Evolutionary conservation across 2,329 filamentous ascomycete species (phyloP).

Genomic region (Fusarium palustre): DNA sequence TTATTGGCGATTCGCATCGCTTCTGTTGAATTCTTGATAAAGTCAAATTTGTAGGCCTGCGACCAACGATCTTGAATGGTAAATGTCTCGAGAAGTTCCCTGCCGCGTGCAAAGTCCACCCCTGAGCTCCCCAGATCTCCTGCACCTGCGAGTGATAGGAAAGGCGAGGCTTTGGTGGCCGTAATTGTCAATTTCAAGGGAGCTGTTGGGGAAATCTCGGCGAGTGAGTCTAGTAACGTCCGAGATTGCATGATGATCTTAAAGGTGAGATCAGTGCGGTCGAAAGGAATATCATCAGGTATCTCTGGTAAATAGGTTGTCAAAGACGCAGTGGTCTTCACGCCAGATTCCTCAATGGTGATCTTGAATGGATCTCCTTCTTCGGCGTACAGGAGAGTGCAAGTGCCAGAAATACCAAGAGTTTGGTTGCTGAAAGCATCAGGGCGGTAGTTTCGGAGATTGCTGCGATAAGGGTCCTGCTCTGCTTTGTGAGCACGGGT

Average conservation of each 20-base stretch:
- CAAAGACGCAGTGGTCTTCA: constrained; percentile 90
- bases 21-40: constrained; percentile 85
- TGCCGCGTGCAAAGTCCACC: constrained; percentile 74
- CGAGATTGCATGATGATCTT: constrained; percentile 94
- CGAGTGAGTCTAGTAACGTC: constrained; percentile 77
- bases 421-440: constrained; percentile 87
- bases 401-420: constrained; percentile 86
- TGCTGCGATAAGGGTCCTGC: constrained; percentile 70
- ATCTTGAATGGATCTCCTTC: constrained; percentile 84
- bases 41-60: constrained; percentile 86
- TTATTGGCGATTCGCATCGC: constrained; percentile 96
- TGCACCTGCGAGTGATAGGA: constrained; percentile 77
- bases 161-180: constrained; percentile 72
- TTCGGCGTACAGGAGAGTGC: constrained; percentile 81
- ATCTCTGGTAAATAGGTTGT: constrained; percentile 85
- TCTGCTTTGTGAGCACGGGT: constrained; percentile 69
- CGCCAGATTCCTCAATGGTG: constrained; percentile 84
- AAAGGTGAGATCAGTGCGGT: constrained; percentile 81
- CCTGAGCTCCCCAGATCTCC: constrained; percentile 70
- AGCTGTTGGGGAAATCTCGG: constrained; percentile 76
- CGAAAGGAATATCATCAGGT: constrained; percentile 87
- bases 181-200: constrained; percentile 78
- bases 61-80: constrained; percentile 69
- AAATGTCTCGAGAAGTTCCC: constrained; percentile 80
- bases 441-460: constrained; percentile 69